Evolutionary conservation across 2,329 filamentous ascomycete species (phyloP).

Genomic region (Thielaviopsis euricoi): DNA sequence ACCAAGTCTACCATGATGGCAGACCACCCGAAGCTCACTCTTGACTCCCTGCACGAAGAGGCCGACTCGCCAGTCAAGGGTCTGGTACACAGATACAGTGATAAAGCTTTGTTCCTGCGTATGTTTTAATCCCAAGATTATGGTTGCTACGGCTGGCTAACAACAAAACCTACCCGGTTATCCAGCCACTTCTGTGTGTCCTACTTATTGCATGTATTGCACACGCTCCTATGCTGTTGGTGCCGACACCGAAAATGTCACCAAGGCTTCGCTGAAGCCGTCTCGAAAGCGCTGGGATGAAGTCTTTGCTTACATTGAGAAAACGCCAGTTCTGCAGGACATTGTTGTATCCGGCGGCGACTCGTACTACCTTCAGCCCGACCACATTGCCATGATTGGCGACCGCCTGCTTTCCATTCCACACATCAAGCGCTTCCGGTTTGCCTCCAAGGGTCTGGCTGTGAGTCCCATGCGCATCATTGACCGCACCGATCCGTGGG

Average conservation of each 20-base stretch:
- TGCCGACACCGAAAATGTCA: slow-evolving; percentile 33
- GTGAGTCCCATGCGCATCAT: slow-evolving; percentile 40
- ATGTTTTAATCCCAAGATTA: slow-evolving; percentile 14
- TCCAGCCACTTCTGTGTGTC: slow-evolving; percentile 40
- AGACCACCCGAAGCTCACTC: slow-evolving; percentile 35
- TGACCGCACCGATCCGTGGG: slow-evolving; percentile 36
- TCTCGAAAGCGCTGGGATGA: slow-evolving; percentile 31
- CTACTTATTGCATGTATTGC: slow-evolving; percentile 46
- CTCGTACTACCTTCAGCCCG: slow-evolving; percentile 37
- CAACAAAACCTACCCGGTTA: not conserved
- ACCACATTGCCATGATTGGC: slow-evolving; percentile 36
- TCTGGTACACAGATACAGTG: slow-evolving; percentile 46
- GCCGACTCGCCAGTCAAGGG: slow-evolving; percentile 38
- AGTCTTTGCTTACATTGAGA: slow-evolving; percentile 39
- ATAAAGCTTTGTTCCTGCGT: slow-evolving; percentile 47
- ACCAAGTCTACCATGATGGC: slow-evolving; percentile 33
- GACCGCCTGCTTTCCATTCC: slow-evolving; percentile 37
- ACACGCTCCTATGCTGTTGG: slow-evolving; percentile 45
- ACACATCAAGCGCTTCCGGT: slow-evolving; percentile 41
- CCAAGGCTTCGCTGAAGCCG: slow-evolving; percentile 27
- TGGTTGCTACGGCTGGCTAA: not conserved
- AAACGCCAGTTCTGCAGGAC: slow-evolving; percentile 32
- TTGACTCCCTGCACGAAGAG: slow-evolving; percentile 44
- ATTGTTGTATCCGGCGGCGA: slow-evolving; percentile 49
- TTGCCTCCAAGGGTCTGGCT: slow-evolving; percentile 45